Conservation (phyloP, 2,329 filamentous ascomycete species). For the Neofusicoccum kwambonambiense region DNA sequence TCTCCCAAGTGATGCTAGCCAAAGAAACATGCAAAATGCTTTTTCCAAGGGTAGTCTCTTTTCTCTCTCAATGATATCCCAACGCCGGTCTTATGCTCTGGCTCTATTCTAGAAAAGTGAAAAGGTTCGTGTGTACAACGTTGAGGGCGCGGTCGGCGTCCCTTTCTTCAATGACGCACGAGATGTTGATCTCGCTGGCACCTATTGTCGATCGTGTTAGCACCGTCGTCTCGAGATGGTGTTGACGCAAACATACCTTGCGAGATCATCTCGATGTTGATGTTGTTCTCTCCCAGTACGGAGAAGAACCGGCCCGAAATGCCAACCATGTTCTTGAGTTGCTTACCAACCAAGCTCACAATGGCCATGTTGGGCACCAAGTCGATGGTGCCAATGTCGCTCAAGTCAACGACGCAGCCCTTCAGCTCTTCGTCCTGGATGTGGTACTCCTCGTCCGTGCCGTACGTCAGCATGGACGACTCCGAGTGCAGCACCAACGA, state of each 20-base stretch:
- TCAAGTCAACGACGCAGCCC: constrained; percentile 65
- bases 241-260: constrained; percentile 66
- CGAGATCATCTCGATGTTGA: constrained; percentile 99
- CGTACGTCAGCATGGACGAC: constrained; percentile 49
- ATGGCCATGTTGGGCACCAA: constrained; percentile 93
- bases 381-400: constrained; percentile 83
- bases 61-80: neutral
- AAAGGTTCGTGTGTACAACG: constrained; percentile 92
- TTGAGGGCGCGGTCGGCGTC: constrained; percentile 94
- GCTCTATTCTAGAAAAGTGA: constrained; percentile 80
- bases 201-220: constrained; percentile 52
- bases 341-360: constrained; percentile 86
- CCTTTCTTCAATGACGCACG: constrained; percentile 88
- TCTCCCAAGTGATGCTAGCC: neutral
- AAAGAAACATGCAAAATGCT: constrained; percentile 5
- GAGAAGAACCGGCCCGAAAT: constrained; percentile 94
- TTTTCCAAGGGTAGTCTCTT: neutral
- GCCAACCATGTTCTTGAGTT: constrained; percentile 95
- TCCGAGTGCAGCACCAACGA: constrained; percentile 94
- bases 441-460: constrained; percentile 44
- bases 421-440: constrained; percentile 49
- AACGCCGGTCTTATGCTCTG: constrained; percentile 33
- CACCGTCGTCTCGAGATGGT: neutral
- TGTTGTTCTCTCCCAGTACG: constrained; percentile 84
- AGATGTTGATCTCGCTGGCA: constrained; percentile 98